Percentiles rank a stretch among this genome's conserved stretches.
Evolutionary conservation across 2,329 filamentous ascomycete species (phyloP).

Genomic region (Claviceps capensis): DNA sequence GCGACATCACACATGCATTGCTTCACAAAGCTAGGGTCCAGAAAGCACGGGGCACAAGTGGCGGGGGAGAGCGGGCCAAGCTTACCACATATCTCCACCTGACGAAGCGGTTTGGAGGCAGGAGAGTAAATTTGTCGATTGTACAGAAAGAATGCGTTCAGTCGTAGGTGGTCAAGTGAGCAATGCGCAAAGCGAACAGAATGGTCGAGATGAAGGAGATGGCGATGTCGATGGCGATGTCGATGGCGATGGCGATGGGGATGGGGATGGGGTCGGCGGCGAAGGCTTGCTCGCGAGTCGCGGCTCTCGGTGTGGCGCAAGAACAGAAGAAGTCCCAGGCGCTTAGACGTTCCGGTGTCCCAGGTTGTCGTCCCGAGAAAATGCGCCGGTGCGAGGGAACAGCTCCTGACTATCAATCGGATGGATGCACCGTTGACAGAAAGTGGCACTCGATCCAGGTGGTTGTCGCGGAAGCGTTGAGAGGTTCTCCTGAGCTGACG

Average conservation of each 20-base stretch:
- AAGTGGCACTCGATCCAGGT: background rate
- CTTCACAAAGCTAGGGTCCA: background rate
- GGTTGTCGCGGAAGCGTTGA: background rate
- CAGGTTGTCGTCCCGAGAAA: background rate
- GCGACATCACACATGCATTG: conserved; percentile 1
- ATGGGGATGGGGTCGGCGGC: background rate
- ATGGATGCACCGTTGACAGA: background rate
- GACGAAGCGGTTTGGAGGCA: background rate
- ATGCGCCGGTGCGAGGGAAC: background rate
- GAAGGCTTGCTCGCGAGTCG: background rate
- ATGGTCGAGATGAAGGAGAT: background rate
- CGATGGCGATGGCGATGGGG: background rate
- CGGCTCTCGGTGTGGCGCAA: background rate
- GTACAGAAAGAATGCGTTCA: background rate
- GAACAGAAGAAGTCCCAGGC: too few relatives aligned
- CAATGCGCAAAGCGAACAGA: background rate
- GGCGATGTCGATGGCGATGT: background rate
- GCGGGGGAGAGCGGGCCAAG: background rate
- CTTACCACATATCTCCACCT: conserved; percentile 5
- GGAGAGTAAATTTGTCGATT: background rate
- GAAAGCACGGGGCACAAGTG: conserved; percentile 1
- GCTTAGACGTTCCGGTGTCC: too few relatives aligned
- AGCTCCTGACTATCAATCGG: background rate
- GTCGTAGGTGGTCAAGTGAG: background rate
- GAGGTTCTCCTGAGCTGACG: background rate